Evolutionary conservation across 306 rosid genomes (phyloP).

Genomic region (Purshia tridentata): DNA sequence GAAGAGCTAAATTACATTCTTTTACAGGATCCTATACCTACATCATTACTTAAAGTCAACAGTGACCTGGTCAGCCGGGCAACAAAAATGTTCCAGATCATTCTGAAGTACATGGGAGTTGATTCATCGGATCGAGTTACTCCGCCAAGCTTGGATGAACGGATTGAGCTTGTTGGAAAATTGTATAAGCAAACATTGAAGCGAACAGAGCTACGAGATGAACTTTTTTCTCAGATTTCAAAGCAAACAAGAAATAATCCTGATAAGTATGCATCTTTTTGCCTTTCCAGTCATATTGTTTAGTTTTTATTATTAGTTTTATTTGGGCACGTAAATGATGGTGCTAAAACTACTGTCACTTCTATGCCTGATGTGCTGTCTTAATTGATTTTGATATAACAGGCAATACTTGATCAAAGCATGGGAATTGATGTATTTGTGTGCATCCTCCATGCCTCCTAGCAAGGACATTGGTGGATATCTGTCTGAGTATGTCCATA

Average conservation of each 20-base stretch:
- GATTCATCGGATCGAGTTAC: conserved; percentile 72
- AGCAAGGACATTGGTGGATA: conserved; percentile 86
- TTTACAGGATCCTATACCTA: conserved; percentile 85
- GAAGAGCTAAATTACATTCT: conserved; percentile 18
- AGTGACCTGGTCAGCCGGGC: conserved; percentile 85
- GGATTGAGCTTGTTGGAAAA: conserved; percentile 77
- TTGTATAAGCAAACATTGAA: conserved; percentile 88
- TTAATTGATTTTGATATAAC: conserved; percentile 23
- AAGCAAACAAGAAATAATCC: conserved; percentile 95
- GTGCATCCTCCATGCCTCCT: conserved; percentile 95
- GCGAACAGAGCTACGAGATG: conserved; percentile 89
- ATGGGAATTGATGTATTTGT: conserved; percentile 90
- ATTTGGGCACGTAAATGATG: conserved; percentile 6
- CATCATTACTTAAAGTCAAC: conserved; percentile 75
- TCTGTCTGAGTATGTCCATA: conserved; percentile 84
- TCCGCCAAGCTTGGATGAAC: conserved; percentile 71
- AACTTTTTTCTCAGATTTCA: conserved; percentile 85
- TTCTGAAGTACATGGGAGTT: conserved; percentile 89
- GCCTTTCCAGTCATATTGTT: conserved; percentile 6
- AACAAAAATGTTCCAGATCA: conserved; percentile 71
- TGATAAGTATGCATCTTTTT: conserved; percentile 55
- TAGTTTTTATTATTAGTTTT: conserved; percentile 15
- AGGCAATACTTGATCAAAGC: conserved; percentile 85
- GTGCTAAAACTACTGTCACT: conserved; percentile 16
- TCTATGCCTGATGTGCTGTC: conserved; percentile 15